Evolutionary conservation across 1,284 basidiomycete genomes (phyloP).

Genomic region (Melampsora larici-populina): DNA sequence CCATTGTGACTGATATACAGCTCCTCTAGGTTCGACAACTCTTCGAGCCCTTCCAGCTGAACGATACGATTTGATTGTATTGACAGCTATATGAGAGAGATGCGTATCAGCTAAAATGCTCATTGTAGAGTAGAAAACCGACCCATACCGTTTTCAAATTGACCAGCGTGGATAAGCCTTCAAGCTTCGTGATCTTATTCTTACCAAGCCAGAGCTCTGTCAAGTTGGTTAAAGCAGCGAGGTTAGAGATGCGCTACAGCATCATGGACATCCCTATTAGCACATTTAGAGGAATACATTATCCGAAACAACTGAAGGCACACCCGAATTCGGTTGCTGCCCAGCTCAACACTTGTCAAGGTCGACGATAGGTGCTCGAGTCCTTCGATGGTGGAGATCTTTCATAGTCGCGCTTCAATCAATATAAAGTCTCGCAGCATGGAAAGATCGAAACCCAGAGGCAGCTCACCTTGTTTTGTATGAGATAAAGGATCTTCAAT

Average conservation of each 20-base stretch:
- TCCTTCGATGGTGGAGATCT: conserved; percentile 50
- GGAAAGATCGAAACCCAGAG: conserved; percentile 19
- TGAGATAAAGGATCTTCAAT: conserved; percentile 22
- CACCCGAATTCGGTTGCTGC: conserved; percentile 51
- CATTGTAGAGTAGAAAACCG: neutral
- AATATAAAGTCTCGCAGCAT: conserved; percentile 50
- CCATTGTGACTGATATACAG: conserved; percentile 54
- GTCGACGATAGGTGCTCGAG: conserved; percentile 47
- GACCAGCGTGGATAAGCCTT: conserved; percentile 42
- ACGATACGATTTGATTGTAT: conserved; percentile 54
- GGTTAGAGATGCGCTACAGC: conserved; percentile 49
- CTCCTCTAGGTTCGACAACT: conserved; percentile 51
- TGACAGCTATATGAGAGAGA: conserved; percentile 49
- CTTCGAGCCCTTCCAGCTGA: conserved; percentile 50
- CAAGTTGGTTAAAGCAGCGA: conserved; percentile 49
- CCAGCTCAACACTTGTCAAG: conserved; percentile 51
- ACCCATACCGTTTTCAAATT: conserved; percentile 17
- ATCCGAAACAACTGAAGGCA: neutral
- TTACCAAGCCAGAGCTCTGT: conserved; percentile 54
- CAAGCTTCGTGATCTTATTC: conserved; percentile 53
- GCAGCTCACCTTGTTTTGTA: conserved; percentile 33
- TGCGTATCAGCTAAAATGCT: conserved; percentile 33
- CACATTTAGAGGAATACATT: too few relatives aligned
- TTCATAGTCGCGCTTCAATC: conserved; percentile 51
- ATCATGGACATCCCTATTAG: neutral